These are phyloP conservation scores for Jatropha multifida DNA, from an alignment of 441 rosid species.

Conservation along the genomic window DNA sequence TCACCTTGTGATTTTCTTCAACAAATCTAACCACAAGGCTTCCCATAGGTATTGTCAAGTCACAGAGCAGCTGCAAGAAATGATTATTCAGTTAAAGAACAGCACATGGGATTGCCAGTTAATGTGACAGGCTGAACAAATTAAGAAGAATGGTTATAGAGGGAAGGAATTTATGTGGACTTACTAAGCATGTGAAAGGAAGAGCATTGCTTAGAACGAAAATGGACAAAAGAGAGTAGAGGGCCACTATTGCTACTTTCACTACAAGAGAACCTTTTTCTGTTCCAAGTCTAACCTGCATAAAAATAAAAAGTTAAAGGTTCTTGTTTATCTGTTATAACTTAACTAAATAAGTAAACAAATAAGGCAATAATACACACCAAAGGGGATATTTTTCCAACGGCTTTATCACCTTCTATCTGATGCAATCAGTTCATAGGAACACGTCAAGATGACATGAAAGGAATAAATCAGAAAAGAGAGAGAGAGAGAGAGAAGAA, in stretches of 20 bases:
- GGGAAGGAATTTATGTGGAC: slow-evolving; percentile 26
- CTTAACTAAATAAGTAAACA: neutral
- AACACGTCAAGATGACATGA: neutral
- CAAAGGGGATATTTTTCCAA: slow-evolving; percentile 80
- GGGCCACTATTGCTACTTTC: slow-evolving; percentile 44
- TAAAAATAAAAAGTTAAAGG: neutral
- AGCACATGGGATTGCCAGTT: neutral
- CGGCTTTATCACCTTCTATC: slow-evolving; percentile 71
- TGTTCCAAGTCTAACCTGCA: slow-evolving; percentile 79
- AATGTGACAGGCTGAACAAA: too few species aligned
- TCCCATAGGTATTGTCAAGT: slow-evolving; percentile 70
- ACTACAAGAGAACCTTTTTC: slow-evolving; percentile 55
- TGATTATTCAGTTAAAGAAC: neutral
- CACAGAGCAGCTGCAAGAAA: slow-evolving; percentile 57
- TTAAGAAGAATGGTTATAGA: neutral
- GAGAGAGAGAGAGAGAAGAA: neutral
- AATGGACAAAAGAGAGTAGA: slow-evolving; percentile 46
- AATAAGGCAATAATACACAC: slow-evolving; percentile 32
- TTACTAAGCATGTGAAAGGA: slow-evolving; percentile 69
- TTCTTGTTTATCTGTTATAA: neutral
- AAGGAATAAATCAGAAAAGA: neutral
- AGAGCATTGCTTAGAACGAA: slow-evolving; percentile 55
- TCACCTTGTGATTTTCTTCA: slow-evolving; percentile 68
- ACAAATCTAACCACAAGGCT: slow-evolving; percentile 58
- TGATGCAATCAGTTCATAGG: slow-evolving; percentile 21